phyloP scores from a whole-genome alignment of 2,329 filamentous ascomycete species.

The Xylariaceae sp. region DNA sequence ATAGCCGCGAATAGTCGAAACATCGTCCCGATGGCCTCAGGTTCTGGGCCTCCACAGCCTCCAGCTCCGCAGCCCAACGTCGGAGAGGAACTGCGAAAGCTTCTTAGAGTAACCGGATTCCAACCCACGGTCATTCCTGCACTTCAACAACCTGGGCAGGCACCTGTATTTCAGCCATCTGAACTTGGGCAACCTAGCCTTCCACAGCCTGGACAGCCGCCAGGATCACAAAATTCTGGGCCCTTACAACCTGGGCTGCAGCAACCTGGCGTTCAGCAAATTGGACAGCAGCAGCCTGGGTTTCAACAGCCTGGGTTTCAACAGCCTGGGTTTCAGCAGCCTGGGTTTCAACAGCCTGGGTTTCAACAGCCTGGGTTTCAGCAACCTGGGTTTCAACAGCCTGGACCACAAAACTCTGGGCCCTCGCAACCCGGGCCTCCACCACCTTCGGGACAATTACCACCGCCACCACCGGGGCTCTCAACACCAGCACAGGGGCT shows the following conservation, averaged over 20 bases:
- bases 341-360: neutral
- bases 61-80: neutral
- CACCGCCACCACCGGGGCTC: too few species aligned
- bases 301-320: neutral
- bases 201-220: neutral
- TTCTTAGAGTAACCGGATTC: neutral
- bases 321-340: neutral
- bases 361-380: too few species aligned
- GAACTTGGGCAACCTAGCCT: neutral
- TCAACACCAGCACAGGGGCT: too few species aligned
- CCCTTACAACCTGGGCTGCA: neutral
- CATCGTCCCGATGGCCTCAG: neutral
- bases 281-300: neutral
- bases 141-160: neutral
- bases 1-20: neutral
- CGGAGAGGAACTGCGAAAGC: neutral
- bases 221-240: neutral
- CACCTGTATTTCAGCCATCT: neutral
- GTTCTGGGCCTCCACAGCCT: neutral
- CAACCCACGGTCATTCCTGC: too few species aligned
- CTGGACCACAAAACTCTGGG: too few species aligned
- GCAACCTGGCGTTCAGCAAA: neutral
- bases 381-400: too few species aligned
- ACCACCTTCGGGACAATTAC: too few species aligned
- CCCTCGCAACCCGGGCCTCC: too few species aligned